Evolutionary conservation across 257 asterid genomes (phyloP).

Genomic region (Marsdenia floribunda): DNA sequence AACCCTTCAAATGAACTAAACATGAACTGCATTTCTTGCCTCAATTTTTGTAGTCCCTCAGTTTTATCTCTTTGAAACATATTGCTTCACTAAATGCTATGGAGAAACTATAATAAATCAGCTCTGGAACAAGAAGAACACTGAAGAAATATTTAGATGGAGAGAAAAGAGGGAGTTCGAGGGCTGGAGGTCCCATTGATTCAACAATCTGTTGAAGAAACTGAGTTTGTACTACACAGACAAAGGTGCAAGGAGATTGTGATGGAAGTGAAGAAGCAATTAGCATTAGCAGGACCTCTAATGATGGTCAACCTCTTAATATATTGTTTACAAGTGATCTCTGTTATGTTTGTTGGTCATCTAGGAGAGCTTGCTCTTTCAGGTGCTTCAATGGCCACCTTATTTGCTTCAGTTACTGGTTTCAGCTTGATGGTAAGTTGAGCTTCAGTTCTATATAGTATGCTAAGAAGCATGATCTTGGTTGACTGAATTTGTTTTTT

Average conservation of each 20-base stretch:
- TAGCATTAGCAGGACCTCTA: constrained; percentile 22
- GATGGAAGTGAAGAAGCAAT: constrained; percentile 17
- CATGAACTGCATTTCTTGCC: too few species aligned
- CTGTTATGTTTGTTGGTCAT: constrained; percentile 26
- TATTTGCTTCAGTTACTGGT: constrained; percentile 24
- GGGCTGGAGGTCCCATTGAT: constrained; percentile 15
- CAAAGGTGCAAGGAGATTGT: constrained; percentile 10
- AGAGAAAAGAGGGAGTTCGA: not conserved
- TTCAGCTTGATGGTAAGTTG: constrained; percentile 21
- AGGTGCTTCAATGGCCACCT: constrained; percentile 27
- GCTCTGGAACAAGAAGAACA: not conserved
- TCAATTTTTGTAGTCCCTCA: too few species aligned
- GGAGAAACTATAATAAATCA: too few species aligned
- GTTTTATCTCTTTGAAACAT: too few species aligned
- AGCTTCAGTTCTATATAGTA: not conserved
- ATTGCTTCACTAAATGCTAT: too few species aligned
- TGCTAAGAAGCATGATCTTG: too few species aligned
- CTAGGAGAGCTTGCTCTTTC: constrained; percentile 24
- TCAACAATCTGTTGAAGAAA: constrained; percentile 6
- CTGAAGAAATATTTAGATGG: constrained; percentile 3
- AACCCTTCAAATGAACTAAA: too few species aligned
- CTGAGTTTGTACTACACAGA: constrained; percentile 14
- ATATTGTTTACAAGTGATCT: constrained; percentile 17
- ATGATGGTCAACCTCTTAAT: constrained; percentile 13
- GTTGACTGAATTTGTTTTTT: too few species aligned